phyloP scores from a whole-genome alignment of 495 filamentous ascomycete species.

The Aspergillus bertholletiae region DNA sequence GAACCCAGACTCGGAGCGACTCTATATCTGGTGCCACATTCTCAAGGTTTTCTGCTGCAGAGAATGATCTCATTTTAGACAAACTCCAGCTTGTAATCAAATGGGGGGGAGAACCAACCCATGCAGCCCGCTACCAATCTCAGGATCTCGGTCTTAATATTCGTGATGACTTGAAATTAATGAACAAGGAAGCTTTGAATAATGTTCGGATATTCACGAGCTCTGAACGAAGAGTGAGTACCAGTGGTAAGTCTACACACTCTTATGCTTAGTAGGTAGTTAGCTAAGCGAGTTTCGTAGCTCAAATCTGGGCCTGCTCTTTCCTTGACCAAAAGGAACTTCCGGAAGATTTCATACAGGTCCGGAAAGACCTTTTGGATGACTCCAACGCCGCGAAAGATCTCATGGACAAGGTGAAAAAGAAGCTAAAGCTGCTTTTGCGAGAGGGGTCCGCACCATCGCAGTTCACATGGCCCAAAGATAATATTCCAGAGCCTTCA shows the following conservation, averaged over 20 bases:
- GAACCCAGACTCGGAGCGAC: constrained; percentile 63
- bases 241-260: constrained; percentile 58
- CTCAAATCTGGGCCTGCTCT: constrained; percentile 91
- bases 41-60: constrained; percentile 83
- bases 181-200: constrained; percentile 87
- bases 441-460: constrained; percentile 85
- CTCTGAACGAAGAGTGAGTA: constrained; percentile 89
- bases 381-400: constrained; percentile 99
- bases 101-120: constrained; percentile 97
- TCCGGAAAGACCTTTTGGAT: constrained; percentile 92
- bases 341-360: constrained; percentile 74
- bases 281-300: constrained; percentile 33
- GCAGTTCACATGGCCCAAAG: constrained; percentile 95
- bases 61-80: constrained; percentile 85
- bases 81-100: constrained; percentile 98
- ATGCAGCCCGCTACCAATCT: constrained; percentile 92
- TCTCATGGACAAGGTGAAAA: constrained; percentile 99
- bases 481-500: constrained; percentile 86
- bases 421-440: constrained; percentile 89
- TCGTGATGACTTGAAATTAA: constrained; percentile 87
- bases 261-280: not conserved
- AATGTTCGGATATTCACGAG: constrained; percentile 92
- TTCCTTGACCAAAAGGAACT: constrained; percentile 87
- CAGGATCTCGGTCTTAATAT: constrained; percentile 93
- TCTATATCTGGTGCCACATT: constrained; percentile 83